Conservation (phyloP, 148 eudicot species). For the Rhododendron kiyosumense region DNA sequence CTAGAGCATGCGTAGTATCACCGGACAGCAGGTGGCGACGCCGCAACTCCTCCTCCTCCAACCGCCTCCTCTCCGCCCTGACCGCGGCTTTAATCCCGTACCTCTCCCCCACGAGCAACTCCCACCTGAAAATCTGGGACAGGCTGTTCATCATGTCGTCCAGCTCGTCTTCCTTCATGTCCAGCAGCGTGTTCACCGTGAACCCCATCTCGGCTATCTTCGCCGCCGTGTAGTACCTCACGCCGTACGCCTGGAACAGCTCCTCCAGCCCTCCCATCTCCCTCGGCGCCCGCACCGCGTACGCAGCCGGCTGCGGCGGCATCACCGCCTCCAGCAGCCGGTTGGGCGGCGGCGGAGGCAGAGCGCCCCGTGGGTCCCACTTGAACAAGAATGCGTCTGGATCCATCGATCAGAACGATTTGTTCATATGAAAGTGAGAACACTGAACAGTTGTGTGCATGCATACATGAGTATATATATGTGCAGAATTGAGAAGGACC, state of each 20-base stretch:
- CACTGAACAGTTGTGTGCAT: background rate
- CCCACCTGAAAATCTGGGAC: conserved; percentile 74
- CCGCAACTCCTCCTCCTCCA: conserved; percentile 64
- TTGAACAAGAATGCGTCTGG: conserved; percentile 74
- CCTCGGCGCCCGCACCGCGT: conserved; percentile 12
- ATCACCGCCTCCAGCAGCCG: conserved; percentile 33
- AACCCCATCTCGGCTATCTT: conserved; percentile 92
- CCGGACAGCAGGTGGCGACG: conserved; percentile 45
- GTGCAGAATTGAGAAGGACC: too few relatives aligned
- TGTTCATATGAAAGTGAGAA: background rate
- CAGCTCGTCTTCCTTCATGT: conserved; percentile 89
- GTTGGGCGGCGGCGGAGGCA: conserved; percentile 17
- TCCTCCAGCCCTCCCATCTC: conserved; percentile 68
- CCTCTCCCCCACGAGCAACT: conserved; percentile 84
- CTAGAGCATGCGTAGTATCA: conserved; percentile 46
- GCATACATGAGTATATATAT: background rate
- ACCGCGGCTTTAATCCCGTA: conserved; percentile 89
- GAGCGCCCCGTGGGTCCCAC: conserved; percentile 60
- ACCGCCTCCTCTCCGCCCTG: conserved; percentile 74
- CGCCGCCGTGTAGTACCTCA: conserved; percentile 73
- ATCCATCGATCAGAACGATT: conserved; percentile 40
- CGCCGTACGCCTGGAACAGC: conserved; percentile 71
- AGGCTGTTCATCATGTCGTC: conserved; percentile 92
- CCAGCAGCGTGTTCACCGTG: conserved; percentile 72
- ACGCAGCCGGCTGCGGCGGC: conserved; percentile 11